A percentile compares a stretch with the other conserved stretches of the same genome.
These are phyloP conservation scores for Xylaria grammica DNA, from an alignment of 495 filamentous ascomycete genomes.

Conservation along the genomic window DNA sequence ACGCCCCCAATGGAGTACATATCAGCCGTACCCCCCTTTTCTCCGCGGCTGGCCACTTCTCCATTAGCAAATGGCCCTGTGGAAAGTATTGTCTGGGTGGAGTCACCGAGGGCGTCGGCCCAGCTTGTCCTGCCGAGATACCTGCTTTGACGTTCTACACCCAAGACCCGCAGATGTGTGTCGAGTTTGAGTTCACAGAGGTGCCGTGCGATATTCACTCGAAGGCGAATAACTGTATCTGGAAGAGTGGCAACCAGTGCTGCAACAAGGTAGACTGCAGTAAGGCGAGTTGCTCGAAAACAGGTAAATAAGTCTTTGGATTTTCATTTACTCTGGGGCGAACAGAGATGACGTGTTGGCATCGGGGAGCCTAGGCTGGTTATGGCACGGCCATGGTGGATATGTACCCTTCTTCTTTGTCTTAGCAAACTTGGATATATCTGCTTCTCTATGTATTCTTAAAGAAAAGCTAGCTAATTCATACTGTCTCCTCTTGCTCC, in stretches of 20 bases:
- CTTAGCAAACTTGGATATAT: not conserved
- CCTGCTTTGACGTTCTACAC: constrained; percentile 19
- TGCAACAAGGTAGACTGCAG: constrained; percentile 11
- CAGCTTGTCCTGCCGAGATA: constrained; percentile 6
- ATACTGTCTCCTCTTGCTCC: constrained; percentile 2
- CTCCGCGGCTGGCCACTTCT: constrained; percentile 18
- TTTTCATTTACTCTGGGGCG: not conserved
- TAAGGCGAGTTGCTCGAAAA: not conserved
- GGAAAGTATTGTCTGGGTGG: constrained; percentile 22
- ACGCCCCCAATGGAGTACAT: constrained; percentile 14
- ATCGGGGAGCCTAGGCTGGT: not conserved
- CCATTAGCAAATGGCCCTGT: constrained; percentile 20
- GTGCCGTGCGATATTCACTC: constrained; percentile 19
- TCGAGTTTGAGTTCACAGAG: constrained; percentile 19
- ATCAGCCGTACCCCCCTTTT: constrained; percentile 14
- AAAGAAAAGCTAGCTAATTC: constrained; percentile 17
- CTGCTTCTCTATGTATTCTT: not conserved
- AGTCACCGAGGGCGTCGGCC: constrained; percentile 17
- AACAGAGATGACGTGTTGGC: not conserved
- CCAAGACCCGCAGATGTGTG: constrained; percentile 23
- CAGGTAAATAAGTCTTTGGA: constrained; percentile 18
- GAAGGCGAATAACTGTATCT: constrained; percentile 18
- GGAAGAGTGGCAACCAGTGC: constrained; percentile 15
- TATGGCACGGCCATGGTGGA: not conserved
- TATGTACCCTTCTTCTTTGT: not conserved